phyloP scores from a whole-genome alignment of 257 asterid species.

The Hygrophila difformis region DNA sequence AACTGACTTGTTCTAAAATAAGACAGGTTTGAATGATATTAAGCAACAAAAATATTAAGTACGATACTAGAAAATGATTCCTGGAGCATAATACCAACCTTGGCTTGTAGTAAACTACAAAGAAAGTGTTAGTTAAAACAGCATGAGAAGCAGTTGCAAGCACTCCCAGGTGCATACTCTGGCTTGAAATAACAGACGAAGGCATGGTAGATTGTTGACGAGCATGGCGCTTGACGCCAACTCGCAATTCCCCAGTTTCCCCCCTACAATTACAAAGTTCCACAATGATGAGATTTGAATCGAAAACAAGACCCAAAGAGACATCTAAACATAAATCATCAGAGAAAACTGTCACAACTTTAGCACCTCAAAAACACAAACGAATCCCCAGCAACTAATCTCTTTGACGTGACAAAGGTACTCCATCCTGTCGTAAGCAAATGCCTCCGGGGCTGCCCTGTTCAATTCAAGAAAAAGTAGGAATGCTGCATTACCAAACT shows the following conservation, averaged over 20 bases:
- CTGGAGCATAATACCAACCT: conserved; percentile 31
- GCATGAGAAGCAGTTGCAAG: conserved; percentile 88
- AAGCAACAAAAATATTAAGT: background rate
- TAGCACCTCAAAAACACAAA: conserved; percentile 63
- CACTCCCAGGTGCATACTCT: conserved; percentile 81
- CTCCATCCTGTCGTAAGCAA: conserved; percentile 90
- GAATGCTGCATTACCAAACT: background rate
- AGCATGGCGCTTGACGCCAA: conserved; percentile 59
- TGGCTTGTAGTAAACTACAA: conserved; percentile 78
- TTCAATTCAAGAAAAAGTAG: conserved; percentile 3
- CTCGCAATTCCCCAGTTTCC: conserved; percentile 58
- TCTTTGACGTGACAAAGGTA: conserved; percentile 64
- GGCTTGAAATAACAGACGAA: conserved; percentile 75
- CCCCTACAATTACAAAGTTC: conserved; percentile 34
- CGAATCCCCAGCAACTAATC: conserved; percentile 71
- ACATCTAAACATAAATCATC: background rate
- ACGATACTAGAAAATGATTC: background rate
- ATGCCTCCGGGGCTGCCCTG: conserved; percentile 88
- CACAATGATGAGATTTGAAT: conserved; percentile 1
- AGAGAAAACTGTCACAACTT: background rate
- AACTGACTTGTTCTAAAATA: conserved; percentile 64
- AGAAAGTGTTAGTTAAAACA: conserved; percentile 39
- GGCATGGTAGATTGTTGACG: conserved; percentile 64
- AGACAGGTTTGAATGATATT: too few species aligned
- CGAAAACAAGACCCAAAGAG: background rate